Percentiles rank a stretch among this genome's conserved stretches.
Evolutionary conservation across 2,329 filamentous ascomycete species (phyloP).

Genomic region (Lojkania enalia): DNA sequence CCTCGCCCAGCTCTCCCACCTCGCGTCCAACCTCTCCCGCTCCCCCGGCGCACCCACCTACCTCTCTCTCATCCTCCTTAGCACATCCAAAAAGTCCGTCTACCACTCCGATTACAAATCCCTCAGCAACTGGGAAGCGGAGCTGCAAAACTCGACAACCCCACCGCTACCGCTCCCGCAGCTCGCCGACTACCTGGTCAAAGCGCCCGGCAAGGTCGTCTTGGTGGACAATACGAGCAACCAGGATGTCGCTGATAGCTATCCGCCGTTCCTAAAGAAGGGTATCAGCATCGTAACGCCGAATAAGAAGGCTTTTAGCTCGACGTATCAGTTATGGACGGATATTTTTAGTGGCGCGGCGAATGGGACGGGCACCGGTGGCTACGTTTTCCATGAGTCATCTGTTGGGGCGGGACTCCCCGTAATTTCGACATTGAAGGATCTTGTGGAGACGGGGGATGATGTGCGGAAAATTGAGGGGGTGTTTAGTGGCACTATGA

Average conservation of each 20-base stretch:
- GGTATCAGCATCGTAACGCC: conserved; percentile 93
- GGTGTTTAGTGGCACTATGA: conserved; percentile 97
- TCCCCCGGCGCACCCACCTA: conserved; percentile 62
- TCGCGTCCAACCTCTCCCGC: conserved; percentile 62
- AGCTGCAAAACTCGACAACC: conserved; percentile 66
- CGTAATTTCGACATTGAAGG: conserved; percentile 89
- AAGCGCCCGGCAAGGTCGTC: conserved; percentile 76
- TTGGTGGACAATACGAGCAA: conserved; percentile 96
- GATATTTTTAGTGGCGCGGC: conserved; percentile 78
- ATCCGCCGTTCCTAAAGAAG: conserved; percentile 77
- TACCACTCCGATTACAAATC: conserved; percentile 73
- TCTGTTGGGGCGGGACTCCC: conserved; percentile 92
- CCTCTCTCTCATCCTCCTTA: conserved; percentile 80
- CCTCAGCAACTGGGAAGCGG: conserved; percentile 62
- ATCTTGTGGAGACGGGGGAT: conserved; percentile 93
- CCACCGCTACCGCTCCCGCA: conserved; percentile 69
- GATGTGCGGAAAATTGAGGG: conserved; percentile 91
- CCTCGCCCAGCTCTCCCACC: conserved; percentile 74
- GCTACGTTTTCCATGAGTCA: conserved; percentile 92
- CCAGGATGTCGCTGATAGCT: conserved; percentile 78
- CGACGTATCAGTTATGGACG: conserved; percentile 78
- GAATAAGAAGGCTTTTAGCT: conserved; percentile 98
- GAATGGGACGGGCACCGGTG: conserved; percentile 63
- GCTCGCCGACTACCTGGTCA: conserved; percentile 75
- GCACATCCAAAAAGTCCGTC: conserved; percentile 81